phyloP scores from a whole-genome alignment of 2,329 filamentous ascomycete genomes.

The Coniochaeta sp. region DNA sequence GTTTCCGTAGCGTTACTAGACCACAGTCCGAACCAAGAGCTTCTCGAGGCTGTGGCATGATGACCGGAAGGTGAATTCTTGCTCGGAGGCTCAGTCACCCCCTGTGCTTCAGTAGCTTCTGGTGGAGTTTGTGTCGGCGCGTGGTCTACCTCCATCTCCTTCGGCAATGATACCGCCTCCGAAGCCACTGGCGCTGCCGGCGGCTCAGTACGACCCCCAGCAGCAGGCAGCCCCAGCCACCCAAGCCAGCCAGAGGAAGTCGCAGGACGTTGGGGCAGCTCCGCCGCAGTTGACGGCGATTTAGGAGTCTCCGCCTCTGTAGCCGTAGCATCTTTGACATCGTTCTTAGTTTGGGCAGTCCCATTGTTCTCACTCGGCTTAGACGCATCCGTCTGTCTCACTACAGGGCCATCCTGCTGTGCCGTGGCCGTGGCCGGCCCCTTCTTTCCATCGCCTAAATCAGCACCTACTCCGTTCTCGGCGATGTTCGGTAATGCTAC shows the following conservation, averaged over 20 bases:
- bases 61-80: conserved; percentile 5
- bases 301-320: neutral
- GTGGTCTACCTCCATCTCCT: conserved; percentile 9
- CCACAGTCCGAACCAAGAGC: conserved; percentile 29
- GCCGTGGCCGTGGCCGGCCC: neutral
- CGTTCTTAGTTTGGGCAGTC: neutral
- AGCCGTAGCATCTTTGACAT: neutral
- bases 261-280: conserved; percentile 8
- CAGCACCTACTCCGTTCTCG: conserved; percentile 12
- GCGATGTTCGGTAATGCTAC: conserved; percentile 20
- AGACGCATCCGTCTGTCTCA: neutral
- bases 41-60: conserved; percentile 7
- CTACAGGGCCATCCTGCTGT: conserved; percentile 7
- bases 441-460: neutral
- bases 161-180: neutral
- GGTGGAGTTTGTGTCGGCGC: conserved; percentile 4
- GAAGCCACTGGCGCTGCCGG: conserved; percentile 1
- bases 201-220: neutral
- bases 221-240: conserved; percentile 30
- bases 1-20: conserved; percentile 9
- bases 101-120: conserved; percentile 8
- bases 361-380: conserved; percentile 8
- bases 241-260: conserved; percentile 45
- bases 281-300: neutral
- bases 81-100: neutral